Percentiles rank a stretch among this genome's conserved stretches.
Conservation (phyloP, 2,329 filamentous ascomycete species). For the Ophiosphaerella korrae region DNA sequence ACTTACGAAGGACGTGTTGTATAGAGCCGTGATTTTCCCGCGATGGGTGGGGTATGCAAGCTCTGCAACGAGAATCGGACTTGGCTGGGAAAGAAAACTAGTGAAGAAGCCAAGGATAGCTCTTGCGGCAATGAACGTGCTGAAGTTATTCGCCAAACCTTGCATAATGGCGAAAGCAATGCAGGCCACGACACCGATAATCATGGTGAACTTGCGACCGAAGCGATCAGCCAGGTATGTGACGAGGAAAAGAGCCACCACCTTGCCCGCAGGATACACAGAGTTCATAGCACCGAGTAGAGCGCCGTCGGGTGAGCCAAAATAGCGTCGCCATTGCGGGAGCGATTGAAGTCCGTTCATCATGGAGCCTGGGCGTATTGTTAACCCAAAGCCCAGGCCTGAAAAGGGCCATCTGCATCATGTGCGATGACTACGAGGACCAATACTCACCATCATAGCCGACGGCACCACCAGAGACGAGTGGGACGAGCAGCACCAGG, state of each 20-base stretch:
- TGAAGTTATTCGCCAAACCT: background rate
- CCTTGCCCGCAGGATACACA: slow-evolving; percentile 15
- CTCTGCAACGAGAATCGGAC: slow-evolving; percentile 49
- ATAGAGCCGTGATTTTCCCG: slow-evolving; percentile 40
- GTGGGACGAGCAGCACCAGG: background rate
- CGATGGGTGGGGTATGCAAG: slow-evolving; percentile 50
- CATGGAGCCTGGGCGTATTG: slow-evolving; percentile 30
- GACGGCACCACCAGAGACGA: background rate
- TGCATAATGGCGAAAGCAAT: background rate
- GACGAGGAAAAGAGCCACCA: slow-evolving; percentile 30
- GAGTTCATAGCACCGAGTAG: slow-evolving; percentile 12
- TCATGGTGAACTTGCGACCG: slow-evolving; percentile 40
- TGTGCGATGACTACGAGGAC: no score
- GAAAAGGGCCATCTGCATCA: no score
- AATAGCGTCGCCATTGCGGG: slow-evolving; percentile 17
- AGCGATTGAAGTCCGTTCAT: slow-evolving; percentile 37
- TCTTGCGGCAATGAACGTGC: background rate
- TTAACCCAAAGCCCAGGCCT: background rate
- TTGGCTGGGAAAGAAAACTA: slow-evolving; percentile 44
- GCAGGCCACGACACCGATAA: background rate
- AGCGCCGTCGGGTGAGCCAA: slow-evolving; percentile 19
- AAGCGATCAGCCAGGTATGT: slow-evolving; percentile 41
- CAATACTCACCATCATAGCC: background rate
- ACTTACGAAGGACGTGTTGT: slow-evolving; percentile 19
- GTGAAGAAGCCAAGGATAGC: slow-evolving; percentile 38